Percentiles rank a stretch among this genome's conserved stretches.
Evolutionary conservation across 176 grass and related monocot species (phyloP).

Genomic region (Zizania latifolia): DNA sequence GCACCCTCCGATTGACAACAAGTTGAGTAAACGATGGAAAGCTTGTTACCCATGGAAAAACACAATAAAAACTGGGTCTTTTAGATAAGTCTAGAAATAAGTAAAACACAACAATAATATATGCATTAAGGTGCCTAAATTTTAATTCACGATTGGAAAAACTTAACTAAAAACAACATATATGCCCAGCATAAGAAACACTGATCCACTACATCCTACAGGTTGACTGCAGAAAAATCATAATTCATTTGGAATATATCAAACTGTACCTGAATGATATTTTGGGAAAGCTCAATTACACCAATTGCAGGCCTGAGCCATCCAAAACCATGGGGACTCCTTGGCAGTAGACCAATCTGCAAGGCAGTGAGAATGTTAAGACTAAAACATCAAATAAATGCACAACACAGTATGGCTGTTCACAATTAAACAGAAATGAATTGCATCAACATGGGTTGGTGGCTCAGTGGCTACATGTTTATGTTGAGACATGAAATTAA

Average conservation of each 20-base stretch:
- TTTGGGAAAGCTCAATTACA: slow-evolving; percentile 96
- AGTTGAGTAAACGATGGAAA: too few species aligned
- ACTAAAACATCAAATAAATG: neutral
- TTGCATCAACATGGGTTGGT: neutral
- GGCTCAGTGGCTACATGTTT: neutral
- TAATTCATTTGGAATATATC: neutral
- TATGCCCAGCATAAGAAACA: neutral
- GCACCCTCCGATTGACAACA: too few species aligned
- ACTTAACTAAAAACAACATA: neutral
- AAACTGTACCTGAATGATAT: slow-evolving; percentile 79
- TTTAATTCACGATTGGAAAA: neutral
- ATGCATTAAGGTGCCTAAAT: neutral
- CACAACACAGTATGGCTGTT: neutral
- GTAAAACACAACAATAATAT: neutral
- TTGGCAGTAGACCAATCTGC: slow-evolving; percentile 91
- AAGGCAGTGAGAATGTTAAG: slow-evolving; percentile 4
- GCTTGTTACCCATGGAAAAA: neutral
- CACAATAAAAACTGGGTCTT: neutral
- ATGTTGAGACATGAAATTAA: neutral
- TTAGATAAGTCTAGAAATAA: neutral
- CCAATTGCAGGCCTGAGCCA: slow-evolving; percentile 93
- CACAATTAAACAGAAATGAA: neutral
- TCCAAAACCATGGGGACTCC: slow-evolving; percentile 67
- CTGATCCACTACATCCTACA: neutral
- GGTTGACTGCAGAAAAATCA: slow-evolving; percentile 1